A percentile compares a stretch with the other conserved stretches of the same genome.
Conservation (phyloP, 2,329 filamentous ascomycete genomes). For the Fusarium foetens region DNA sequence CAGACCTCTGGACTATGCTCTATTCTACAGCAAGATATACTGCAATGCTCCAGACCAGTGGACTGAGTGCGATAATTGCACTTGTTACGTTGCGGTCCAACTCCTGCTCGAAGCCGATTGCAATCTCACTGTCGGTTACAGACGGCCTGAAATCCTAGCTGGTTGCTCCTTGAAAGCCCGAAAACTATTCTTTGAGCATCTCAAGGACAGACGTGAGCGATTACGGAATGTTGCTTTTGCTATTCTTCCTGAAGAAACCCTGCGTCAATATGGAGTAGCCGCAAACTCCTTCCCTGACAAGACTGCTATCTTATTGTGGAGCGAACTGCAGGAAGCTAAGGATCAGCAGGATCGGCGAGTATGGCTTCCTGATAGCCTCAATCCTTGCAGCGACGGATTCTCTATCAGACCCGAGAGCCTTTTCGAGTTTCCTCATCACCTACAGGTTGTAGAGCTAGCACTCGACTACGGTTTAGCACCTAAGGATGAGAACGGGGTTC, state of each 20-base stretch:
- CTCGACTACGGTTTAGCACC: background rate
- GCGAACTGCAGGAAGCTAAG: background rate
- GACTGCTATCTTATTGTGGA: background rate
- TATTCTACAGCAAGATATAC: rapidly evolving
- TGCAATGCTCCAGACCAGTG: background rate
- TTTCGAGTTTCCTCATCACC: background rate
- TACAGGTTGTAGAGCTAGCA: background rate
- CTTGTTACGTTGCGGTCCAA: background rate
- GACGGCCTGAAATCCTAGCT: rapidly evolving
- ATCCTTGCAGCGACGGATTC: rapidly evolving
- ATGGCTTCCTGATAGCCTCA: too few relatives aligned
- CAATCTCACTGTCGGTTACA: rapidly evolving
- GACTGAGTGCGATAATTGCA: background rate
- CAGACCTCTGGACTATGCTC: background rate
- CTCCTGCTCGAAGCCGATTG: background rate
- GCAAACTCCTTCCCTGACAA: background rate
- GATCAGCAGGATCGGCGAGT: rapidly evolving
- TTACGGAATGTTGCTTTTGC: background rate
- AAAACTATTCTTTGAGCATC: background rate
- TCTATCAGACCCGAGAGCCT: rapidly evolving
- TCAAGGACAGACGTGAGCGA: background rate
- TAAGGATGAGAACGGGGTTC: background rate
- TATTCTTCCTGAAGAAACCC: rapidly evolving
- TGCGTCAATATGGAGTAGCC: background rate
- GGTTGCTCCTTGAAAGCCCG: background rate